A percentile compares a stretch with the other conserved stretches of the same genome.
Evolutionary conservation across 495 filamentous ascomycete genomes (phyloP).

Genomic region (Neurospora africana): DNA sequence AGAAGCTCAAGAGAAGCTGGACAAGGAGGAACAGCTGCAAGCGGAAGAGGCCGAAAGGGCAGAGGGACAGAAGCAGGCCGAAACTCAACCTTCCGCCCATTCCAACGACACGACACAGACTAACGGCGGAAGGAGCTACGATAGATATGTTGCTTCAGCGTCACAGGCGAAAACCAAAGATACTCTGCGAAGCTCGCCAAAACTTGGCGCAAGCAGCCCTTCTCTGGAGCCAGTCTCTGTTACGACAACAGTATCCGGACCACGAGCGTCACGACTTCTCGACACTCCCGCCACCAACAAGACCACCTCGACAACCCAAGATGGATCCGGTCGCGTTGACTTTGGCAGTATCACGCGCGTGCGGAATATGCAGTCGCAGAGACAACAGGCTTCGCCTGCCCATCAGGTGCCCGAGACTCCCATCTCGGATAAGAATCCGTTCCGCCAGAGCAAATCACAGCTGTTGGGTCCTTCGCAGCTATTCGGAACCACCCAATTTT

Average conservation of each 20-base stretch:
- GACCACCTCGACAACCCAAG: constrained; percentile 5
- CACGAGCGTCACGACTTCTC: constrained; percentile 23
- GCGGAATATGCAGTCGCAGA: constrained; percentile 5
- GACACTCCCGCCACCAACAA: constrained; percentile 1
- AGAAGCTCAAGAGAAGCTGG: neutral
- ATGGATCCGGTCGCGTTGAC: constrained; percentile 17
- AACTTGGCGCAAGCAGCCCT: constrained; percentile 2
- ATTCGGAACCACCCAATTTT: constrained; percentile 35
- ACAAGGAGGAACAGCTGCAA: constrained; percentile 11
- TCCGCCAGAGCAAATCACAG: constrained; percentile 24
- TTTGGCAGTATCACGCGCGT: constrained; percentile 7
- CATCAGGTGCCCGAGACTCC: constrained; percentile 32
- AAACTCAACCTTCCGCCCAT: neutral
- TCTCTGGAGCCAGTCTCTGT: neutral
- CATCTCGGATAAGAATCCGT: constrained; percentile 26
- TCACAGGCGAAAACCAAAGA: neutral
- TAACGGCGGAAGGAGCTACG: constrained; percentile 35
- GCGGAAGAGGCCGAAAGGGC: neutral
- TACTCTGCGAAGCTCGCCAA: neutral
- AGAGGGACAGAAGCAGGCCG: neutral
- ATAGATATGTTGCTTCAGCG: constrained; percentile 18
- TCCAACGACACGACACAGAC: constrained; percentile 34
- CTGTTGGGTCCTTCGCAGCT: constrained; percentile 34
- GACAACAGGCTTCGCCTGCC: constrained; percentile 1
- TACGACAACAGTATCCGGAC: constrained; percentile 12